Evolutionary conservation across 2,329 filamentous ascomycete species (phyloP).

Genomic region (Rhynchosporium secalis): DNA sequence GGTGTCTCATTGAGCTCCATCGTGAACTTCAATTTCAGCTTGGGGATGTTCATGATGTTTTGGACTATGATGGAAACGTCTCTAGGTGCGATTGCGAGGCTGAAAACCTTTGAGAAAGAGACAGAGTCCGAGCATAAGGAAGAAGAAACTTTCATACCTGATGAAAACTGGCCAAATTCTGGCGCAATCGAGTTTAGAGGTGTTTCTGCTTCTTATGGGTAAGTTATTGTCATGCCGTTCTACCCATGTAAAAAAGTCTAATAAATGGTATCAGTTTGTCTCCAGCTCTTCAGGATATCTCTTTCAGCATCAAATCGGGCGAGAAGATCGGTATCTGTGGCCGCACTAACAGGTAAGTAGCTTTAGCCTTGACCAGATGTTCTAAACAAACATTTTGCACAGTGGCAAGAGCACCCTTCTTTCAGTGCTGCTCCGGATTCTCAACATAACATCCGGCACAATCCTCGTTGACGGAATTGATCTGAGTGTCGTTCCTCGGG

Average conservation of each 20-base stretch:
- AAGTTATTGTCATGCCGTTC: background rate
- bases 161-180: conserved; percentile 29
- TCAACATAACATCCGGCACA: conserved; percentile 72
- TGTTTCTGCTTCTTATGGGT: conserved; percentile 37
- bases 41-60: conserved; percentile 25
- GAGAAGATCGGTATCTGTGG: conserved; percentile 54
- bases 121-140: conserved; percentile 25
- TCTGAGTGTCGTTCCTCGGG: conserved; percentile 42
- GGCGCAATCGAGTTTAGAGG: conserved; percentile 41
- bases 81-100: conserved; percentile 34
- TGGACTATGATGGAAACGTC: conserved; percentile 38
- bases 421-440: conserved; percentile 68
- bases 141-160: conserved; percentile 27
- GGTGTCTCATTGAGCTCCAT: conserved; percentile 39
- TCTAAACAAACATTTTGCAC: conserved; percentile 49
- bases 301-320: conserved; percentile 50
- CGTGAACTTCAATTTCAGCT: conserved; percentile 31
- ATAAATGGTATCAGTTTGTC: conserved; percentile 26
- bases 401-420: conserved; percentile 45
- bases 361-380: conserved; percentile 52
- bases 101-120: conserved; percentile 24
- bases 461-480: conserved; percentile 47
- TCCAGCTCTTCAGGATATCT: conserved; percentile 35
- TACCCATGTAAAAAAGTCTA: background rate
- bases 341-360: conserved; percentile 47